Percentiles rank a stretch among this genome's conserved stretches.
phyloP scores from a whole-genome alignment of 495 filamentous ascomycete species.

The Penicillium malachiteum region DNA sequence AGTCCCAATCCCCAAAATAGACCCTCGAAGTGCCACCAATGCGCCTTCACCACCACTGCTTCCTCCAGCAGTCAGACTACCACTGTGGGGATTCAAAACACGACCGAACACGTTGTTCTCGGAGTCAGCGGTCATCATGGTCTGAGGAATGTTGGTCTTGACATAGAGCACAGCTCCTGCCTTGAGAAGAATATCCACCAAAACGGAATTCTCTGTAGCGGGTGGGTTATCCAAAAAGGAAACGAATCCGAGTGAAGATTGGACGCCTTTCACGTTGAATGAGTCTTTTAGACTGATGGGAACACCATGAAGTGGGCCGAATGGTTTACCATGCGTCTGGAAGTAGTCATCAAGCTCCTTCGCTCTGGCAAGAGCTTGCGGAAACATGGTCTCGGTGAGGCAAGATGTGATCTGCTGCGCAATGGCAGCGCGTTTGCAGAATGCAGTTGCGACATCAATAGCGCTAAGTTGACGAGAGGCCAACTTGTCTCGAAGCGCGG shows the following conservation, averaged over 20 bases:
- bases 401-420: conserved; percentile 57
- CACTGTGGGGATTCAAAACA: conserved; percentile 55
- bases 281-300: conserved; percentile 58
- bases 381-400: conserved; percentile 60
- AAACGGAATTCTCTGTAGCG: conserved; percentile 14
- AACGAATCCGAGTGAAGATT: conserved; percentile 20
- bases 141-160: conserved; percentile 61
- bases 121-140: conserved; percentile 15
- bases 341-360: conserved; percentile 38
- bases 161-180: conserved; percentile 53
- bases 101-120: conserved; percentile 51
- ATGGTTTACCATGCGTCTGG: conserved; percentile 29
- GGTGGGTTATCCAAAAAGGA: conserved; percentile 20
- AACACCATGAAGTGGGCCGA: conserved; percentile 63
- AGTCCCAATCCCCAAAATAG: conserved; percentile 57
- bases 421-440: conserved; percentile 55
- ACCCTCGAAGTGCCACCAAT: conserved; percentile 53
- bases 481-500: conserved; percentile 26
- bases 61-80: conserved; percentile 47
- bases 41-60: conserved; percentile 60
- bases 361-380: conserved; percentile 34
- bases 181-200: conserved; percentile 26
- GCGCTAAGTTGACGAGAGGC: conserved; percentile 2
- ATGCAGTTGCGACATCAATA: conserved; percentile 51
- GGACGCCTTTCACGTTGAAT: conserved; percentile 23